A percentile compares a stretch with the other conserved stretches of the same genome.
phyloP scores from a whole-genome alignment of 805 yeast species.

The Metschnikowia arizonensis region DNA sequence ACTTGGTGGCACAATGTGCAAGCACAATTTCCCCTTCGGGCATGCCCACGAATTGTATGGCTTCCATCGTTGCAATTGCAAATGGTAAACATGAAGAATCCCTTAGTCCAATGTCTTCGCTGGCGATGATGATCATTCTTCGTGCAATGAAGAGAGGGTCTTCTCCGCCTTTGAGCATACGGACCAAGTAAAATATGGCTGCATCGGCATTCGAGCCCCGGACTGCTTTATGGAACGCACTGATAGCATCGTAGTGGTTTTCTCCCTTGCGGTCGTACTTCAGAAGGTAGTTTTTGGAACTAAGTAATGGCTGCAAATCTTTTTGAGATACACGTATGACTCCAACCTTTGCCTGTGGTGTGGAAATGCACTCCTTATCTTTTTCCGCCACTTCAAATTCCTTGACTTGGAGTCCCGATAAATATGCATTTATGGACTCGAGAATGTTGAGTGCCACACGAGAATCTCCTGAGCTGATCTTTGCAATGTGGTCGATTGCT shows the following conservation, averaged over 20 bases:
- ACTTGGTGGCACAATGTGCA: slow-evolving; percentile 90
- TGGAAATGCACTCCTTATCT: slow-evolving; percentile 11
- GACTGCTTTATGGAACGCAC: slow-evolving; percentile 91
- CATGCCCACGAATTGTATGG: slow-evolving; percentile 85
- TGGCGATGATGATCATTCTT: slow-evolving; percentile 89
- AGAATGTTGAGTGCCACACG: slow-evolving; percentile 75
- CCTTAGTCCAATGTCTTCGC: slow-evolving; percentile 86
- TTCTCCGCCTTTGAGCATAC: slow-evolving; percentile 93
- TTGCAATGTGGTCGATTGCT: slow-evolving; percentile 64
- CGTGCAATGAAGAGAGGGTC: slow-evolving; percentile 87
- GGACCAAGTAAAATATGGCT: slow-evolving; percentile 75
- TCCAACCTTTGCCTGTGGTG: slow-evolving; percentile 18
- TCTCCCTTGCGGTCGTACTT: slow-evolving; percentile 87
- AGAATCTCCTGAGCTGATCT: slow-evolving; percentile 83
- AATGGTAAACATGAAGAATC: slow-evolving; percentile 84
- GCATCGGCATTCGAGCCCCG: slow-evolving; percentile 92
- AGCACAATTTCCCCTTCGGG: slow-evolving; percentile 89
- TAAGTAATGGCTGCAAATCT: slow-evolving; percentile 39
- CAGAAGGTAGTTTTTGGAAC: slow-evolving; percentile 44
- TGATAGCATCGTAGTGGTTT: slow-evolving; percentile 88
- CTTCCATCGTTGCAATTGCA: slow-evolving; percentile 79
- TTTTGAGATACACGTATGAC: slow-evolving; percentile 39
- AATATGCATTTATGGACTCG: slow-evolving; percentile 65
- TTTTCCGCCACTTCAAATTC: slow-evolving; percentile 11
- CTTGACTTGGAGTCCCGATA: slow-evolving; percentile 29